A percentile compares a stretch with the other conserved stretches of the same genome.
Evolutionary conservation across 495 filamentous ascomycete species (phyloP).

Genomic region (Aspergillus nanangensis): DNA sequence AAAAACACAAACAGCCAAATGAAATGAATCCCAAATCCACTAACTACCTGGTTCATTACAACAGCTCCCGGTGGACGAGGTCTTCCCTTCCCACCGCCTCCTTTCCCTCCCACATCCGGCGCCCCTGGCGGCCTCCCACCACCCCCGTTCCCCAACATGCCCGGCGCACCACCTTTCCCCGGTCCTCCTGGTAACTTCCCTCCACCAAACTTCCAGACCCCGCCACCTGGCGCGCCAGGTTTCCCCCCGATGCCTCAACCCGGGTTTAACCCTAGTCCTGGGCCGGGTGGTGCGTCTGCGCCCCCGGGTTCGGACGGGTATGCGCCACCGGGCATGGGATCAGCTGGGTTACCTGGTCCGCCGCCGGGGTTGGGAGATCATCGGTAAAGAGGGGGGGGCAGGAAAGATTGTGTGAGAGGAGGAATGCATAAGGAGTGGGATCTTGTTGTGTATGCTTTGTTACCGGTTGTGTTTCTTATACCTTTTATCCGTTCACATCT

Average conservation of each 20-base stretch:
- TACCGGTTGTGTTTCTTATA: too few relatives aligned
- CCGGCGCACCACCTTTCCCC: slow-evolving; percentile 35
- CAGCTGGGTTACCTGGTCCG: slow-evolving; percentile 13
- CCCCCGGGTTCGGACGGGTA: slow-evolving; percentile 31
- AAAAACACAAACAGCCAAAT: slow-evolving; percentile 9
- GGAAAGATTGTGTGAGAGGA: not conserved
- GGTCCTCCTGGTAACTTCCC: slow-evolving; percentile 59
- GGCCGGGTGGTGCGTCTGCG: slow-evolving; percentile 20
- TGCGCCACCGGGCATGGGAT: slow-evolving; percentile 16
- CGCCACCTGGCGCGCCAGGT: slow-evolving; percentile 28
- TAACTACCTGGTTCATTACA: too few relatives aligned
- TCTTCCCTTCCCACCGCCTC: slow-evolving; percentile 64
- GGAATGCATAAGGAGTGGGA: too few relatives aligned
- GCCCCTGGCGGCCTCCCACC: slow-evolving; percentile 31
- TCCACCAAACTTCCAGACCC: slow-evolving; percentile 48
- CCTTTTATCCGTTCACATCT: too few relatives aligned
- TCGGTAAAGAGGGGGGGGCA: slow-evolving; percentile 6
- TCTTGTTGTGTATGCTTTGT: too few relatives aligned
- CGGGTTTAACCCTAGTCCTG: slow-evolving; percentile 22
- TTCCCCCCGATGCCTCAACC: slow-evolving; percentile 22
- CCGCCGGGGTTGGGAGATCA: slow-evolving; percentile 18
- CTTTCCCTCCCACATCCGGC: slow-evolving; percentile 37
- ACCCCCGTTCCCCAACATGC: slow-evolving; percentile 34
- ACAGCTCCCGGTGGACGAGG: slow-evolving; percentile 56
- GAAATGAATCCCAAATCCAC: too few relatives aligned